Evolutionary conservation across 2,329 filamentous ascomycete species (phyloP), one percentile per base, ranked within the genome.

Genomic region (Cladosporium sp.): DNA sequence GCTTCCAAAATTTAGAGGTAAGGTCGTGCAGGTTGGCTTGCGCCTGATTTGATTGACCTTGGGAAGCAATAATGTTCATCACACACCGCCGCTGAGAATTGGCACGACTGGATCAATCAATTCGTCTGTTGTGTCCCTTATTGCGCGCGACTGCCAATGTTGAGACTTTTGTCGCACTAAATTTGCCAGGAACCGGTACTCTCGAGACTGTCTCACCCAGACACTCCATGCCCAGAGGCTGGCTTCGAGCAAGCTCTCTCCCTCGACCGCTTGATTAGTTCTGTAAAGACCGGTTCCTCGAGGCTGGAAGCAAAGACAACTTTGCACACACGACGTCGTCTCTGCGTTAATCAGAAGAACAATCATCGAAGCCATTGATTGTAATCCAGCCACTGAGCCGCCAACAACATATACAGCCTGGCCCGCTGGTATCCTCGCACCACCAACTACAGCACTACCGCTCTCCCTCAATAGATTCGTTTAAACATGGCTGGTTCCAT

Each of bases 191-290:
- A 40, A 33, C 45, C 38, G 45, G 45, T 48, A 39, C 38, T 25
- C 13, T 40, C 45, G 33, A 48, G 45, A 48, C 45, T 39, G 45
- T 48, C 45, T 48, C 45, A 48, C 45, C 45, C 45, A n/a, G 15
- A 30, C 38, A 40, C 33, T 47, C 25, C 18, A 38, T n/a, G 25
- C 25, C 25, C 25, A 39, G 45, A 48, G 45, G 45, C 29, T 48
- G 45, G 45, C 36, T 27, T 27, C 25, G 22, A 33, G 43, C 43
- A 47, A 47, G 16, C 43, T 47, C n/a, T 16, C 20, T n/a, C 36
- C 32, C 7, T 39, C 29, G 36, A 48, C 29, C 25, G 36, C 27
- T 16, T 32, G 15, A 38, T 27, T 47, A 5, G 33, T 16, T 40
- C 38, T 33, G 36, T 48, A 48, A 48, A 40, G 45, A 40, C 45